Evolutionary conservation across 768 basidiomycete species (phyloP).

Genomic region (Lentinula raphanica): DNA sequence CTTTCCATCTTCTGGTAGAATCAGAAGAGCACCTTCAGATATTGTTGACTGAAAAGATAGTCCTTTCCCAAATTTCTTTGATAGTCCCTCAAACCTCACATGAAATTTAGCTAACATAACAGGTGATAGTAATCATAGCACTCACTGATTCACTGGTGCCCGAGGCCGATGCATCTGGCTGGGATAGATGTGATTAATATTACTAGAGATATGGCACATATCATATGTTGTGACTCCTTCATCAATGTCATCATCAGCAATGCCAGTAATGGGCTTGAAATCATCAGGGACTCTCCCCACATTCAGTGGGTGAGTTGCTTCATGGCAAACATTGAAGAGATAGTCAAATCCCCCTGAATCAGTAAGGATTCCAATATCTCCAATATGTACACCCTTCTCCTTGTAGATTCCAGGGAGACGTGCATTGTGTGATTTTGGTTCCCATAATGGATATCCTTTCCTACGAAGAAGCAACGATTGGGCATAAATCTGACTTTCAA

Average conservation of each 20-base stretch:
- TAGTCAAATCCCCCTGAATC: neutral
- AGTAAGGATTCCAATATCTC: conserved; percentile 2
- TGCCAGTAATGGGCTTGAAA: neutral
- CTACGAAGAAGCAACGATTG: neutral
- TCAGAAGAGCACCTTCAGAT: neutral
- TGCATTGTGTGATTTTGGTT: neutral
- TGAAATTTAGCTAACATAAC: neutral
- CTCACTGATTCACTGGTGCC: neutral
- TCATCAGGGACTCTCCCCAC: neutral
- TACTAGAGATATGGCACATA: neutral
- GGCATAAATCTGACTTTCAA: neutral
- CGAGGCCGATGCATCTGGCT: neutral
- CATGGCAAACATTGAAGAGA: conserved; percentile 2
- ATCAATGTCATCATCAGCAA: neutral
- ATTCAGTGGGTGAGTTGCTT: neutral
- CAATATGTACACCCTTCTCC: neutral
- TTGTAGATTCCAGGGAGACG: neutral
- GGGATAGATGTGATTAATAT: neutral
- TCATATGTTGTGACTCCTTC: too few species aligned
- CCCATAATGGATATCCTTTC: conserved; percentile 3
- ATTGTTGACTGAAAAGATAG: neutral
- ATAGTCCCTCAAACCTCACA: neutral
- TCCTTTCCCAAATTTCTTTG: neutral
- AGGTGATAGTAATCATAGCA: neutral
- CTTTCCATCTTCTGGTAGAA: neutral